A percentile compares a stretch with the other conserved stretches of the same genome.
Conservation (phyloP, 2,329 filamentous ascomycete genomes). For the Pseudogymnoascus sp. region DNA sequence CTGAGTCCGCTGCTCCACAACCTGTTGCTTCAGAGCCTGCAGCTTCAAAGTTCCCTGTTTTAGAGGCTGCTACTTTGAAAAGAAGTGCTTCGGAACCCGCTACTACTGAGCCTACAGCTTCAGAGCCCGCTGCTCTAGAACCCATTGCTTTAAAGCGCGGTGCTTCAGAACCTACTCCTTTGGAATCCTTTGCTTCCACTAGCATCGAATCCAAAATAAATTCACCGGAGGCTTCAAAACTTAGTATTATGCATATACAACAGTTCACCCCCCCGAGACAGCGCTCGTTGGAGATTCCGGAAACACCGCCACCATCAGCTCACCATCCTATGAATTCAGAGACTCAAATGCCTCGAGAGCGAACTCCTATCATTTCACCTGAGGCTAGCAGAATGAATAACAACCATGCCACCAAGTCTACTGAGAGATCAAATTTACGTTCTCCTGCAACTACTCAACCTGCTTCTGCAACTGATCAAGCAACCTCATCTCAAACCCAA, state of each 20-base stretch:
- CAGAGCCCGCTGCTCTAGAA: neutral
- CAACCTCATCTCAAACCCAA: neutral
- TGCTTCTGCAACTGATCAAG: neutral
- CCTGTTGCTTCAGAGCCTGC: neutral
- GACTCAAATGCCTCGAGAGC: neutral
- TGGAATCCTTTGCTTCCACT: neutral
- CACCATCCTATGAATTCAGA: neutral
- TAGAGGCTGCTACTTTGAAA: too few relatives aligned
- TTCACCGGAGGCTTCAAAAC: neutral
- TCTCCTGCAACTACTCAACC: neutral
- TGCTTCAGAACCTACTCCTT: neutral
- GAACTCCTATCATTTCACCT: neutral
- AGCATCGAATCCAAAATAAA: neutral
- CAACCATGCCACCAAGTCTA: neutral
- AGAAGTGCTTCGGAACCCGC: neutral
- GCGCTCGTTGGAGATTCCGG: neutral
- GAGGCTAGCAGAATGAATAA: neutral
- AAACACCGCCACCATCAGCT: neutral
- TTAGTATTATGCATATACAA: neutral
- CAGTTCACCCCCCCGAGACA: neutral
- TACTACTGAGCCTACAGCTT: neutral
- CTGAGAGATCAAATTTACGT: neutral
- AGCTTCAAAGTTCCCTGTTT: neutral
- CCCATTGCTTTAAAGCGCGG: neutral
- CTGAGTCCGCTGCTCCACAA: neutral